These are phyloP conservation scores for Eremothecium coryli DNA, from an alignment of 1,139 yeast species.

Conservation along the genomic window DNA sequence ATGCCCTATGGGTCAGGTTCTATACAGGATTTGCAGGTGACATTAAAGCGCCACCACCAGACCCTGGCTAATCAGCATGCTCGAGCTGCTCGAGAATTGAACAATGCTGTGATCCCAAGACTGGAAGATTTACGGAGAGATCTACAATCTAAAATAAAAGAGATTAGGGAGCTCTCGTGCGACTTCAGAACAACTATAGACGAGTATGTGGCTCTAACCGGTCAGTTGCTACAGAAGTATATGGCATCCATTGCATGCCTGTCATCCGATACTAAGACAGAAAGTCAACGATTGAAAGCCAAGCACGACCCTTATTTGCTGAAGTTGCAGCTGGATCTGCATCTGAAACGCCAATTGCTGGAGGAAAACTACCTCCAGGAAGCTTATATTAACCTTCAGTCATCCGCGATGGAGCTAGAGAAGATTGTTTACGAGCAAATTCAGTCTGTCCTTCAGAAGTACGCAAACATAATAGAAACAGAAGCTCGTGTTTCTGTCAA, in stretches of 20 bases:
- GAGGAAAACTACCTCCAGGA: conserved; percentile 66
- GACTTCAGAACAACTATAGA: conserved; percentile 32
- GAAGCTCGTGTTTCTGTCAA: conserved; percentile 51
- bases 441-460: conserved; percentile 49
- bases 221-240: conserved; percentile 40
- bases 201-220: conserved; percentile 32
- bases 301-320: conserved; percentile 59
- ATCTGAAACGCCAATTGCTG: conserved; percentile 54
- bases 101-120: conserved; percentile 52
- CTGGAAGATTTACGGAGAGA: conserved; percentile 63
- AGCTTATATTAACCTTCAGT: conserved; percentile 60
- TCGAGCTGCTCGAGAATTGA: conserved; percentile 49
- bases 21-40: conserved; percentile 41
- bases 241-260: conserved; percentile 33
- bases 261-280: conserved; percentile 8
- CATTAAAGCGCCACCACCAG: conserved; percentile 39
- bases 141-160: conserved; percentile 55
- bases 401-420: conserved; percentile 63
- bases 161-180: conserved; percentile 31
- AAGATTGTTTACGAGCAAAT: conserved; percentile 58
- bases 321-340: conserved; percentile 56
- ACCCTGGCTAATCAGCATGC: conserved; percentile 38
- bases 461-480: conserved; percentile 45
- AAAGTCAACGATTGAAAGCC: conserved; percentile 22
- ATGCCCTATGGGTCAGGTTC: conserved; percentile 44